A percentile compares a stretch with the other conserved stretches of the same genome.
Evolutionary conservation across 306 rosid species (phyloP).

Genomic region (Prunus mume): DNA sequence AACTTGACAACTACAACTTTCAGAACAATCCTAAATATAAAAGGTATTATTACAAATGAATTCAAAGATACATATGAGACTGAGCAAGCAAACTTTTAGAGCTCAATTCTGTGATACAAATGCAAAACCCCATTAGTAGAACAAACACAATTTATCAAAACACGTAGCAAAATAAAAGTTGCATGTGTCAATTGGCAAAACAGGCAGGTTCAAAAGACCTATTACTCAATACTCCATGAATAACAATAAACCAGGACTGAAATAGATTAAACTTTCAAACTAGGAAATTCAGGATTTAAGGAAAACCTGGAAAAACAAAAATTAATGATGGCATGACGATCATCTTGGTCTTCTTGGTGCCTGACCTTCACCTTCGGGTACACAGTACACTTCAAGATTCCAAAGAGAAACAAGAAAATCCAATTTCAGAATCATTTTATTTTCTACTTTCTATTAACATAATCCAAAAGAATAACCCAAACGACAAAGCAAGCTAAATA

Average conservation of each 20-base stretch:
- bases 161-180: neutral
- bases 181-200: neutral
- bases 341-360: conserved; percentile 25
- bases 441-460: neutral
- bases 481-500: neutral
- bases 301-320: conserved; percentile 24
- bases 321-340: conserved; percentile 12
- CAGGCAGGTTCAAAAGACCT: neutral
- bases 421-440: neutral
- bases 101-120: neutral
- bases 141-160: neutral
- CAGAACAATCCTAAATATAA: neutral
- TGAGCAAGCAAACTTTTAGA: neutral
- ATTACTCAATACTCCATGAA: neutral
- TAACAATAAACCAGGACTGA: neutral
- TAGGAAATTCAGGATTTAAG: neutral
- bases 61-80: neutral
- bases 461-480: neutral
- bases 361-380: conserved; percentile 32
- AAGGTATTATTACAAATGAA: too few species aligned
- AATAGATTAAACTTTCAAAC: neutral
- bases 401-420: conserved; percentile 4
- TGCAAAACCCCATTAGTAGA: neutral
- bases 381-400: conserved; percentile 6
- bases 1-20: neutral